Evolutionary conservation across 1,139 yeast genomes (phyloP).

Genomic region (Debaryomyces fabryi): DNA sequence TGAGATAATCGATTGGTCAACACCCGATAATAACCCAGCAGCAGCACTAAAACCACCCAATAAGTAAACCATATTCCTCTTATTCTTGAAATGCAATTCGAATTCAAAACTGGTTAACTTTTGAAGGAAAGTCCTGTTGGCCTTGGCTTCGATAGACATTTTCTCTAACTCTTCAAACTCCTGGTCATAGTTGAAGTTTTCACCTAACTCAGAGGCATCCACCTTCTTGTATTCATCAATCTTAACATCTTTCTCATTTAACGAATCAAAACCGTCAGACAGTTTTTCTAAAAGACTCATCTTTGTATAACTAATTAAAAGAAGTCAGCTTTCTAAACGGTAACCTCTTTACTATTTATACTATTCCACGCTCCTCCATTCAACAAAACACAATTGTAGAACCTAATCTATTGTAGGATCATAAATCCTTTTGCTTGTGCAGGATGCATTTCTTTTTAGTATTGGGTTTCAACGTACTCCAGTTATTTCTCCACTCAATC

Average conservation of each 20-base stretch:
- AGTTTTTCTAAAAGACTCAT: slow-evolving; percentile 16
- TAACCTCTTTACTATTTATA: neutral
- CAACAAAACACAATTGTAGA: neutral
- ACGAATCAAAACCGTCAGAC: slow-evolving; percentile 11
- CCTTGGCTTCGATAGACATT: slow-evolving; percentile 21
- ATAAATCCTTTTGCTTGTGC: neutral
- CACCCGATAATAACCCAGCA: slow-evolving; percentile 62
- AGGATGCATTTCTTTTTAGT: neutral
- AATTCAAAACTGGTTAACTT: slow-evolving; percentile 26
- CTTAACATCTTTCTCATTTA: slow-evolving; percentile 9
- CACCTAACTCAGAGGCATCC: slow-evolving; percentile 15
- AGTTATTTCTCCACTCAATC: slow-evolving; percentile 2
- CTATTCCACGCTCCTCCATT: neutral
- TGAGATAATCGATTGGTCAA: slow-evolving; percentile 57
- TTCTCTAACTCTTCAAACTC: slow-evolving; percentile 30
- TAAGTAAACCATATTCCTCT: slow-evolving; percentile 47
- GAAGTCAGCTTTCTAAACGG: neutral
- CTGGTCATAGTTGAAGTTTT: slow-evolving; percentile 26
- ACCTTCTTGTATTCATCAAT: slow-evolving; percentile 6
- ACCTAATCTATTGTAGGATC: neutral
- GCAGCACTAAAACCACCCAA: slow-evolving; percentile 56
- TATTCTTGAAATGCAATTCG: slow-evolving; percentile 41
- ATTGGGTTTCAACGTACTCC: neutral
- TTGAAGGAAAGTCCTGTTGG: slow-evolving; percentile 23
- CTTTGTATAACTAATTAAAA: neutral